Percentiles rank a stretch among this genome's conserved stretches.
phyloP scores from a whole-genome alignment of 352 stramenopile genomes.

The Blastocystis sp. region DNA sequence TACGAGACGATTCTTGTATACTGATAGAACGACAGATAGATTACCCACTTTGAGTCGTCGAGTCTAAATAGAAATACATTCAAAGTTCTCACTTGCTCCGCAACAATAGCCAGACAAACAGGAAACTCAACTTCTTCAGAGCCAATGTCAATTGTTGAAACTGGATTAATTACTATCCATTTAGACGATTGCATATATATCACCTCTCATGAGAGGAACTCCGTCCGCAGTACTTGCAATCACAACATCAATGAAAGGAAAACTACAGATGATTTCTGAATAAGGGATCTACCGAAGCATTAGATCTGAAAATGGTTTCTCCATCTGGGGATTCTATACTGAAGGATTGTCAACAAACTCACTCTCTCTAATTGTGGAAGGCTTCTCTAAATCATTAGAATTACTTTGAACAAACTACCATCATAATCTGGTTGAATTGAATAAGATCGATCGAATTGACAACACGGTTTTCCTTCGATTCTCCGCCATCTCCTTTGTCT shows the following conservation, averaged over 20 bases:
- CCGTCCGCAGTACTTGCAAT: conserved; percentile 44
- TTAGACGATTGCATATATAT: not conserved
- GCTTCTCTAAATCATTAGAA: not conserved
- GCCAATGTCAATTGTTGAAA: conserved; percentile 27
- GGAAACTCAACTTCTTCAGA: conserved; percentile 47
- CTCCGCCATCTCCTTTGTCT: not conserved
- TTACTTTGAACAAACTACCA: not conserved
- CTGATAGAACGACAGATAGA: conserved; percentile 8
- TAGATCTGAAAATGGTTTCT: conserved; percentile 28
- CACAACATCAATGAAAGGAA: conserved; percentile 28
- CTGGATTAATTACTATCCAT: conserved; percentile 23
- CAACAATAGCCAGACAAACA: conserved; percentile 25
- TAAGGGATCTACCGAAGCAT: not conserved
- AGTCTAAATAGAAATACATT: not conserved
- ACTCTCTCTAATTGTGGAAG: conserved; percentile 17
- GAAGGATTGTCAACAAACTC: not conserved
- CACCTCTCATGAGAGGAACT: conserved; percentile 30
- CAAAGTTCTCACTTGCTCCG: not conserved
- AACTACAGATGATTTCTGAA: not conserved
- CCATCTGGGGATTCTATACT: conserved; percentile 27
- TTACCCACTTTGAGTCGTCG: conserved; percentile 1
- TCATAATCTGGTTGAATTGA: not conserved
- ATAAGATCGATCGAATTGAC: not conserved
- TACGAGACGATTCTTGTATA: conserved; percentile 26
- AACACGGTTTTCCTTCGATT: not conserved